A percentile compares a stretch with the other conserved stretches of the same genome.
Conservation (phyloP, 2,329 filamentous ascomycete species). For the Fusarium duplospermum region DNA sequence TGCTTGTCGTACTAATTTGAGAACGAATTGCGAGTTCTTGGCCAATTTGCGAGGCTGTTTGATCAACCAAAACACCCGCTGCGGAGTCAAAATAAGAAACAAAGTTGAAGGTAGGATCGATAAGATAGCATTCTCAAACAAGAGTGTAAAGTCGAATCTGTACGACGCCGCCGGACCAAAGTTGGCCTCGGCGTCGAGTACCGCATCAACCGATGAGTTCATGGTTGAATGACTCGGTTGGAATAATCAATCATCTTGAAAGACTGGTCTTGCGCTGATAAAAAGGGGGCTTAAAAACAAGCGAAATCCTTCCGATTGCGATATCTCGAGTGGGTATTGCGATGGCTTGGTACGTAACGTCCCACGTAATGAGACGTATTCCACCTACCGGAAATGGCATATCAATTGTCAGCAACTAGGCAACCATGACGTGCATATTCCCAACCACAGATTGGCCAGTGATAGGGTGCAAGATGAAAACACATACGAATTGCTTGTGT, state of each 20-base stretch:
- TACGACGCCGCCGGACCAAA: slow-evolving; percentile 12
- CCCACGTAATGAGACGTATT: neutral
- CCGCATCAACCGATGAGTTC: neutral
- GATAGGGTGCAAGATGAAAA: neutral
- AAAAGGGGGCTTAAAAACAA: neutral
- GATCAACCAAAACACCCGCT: slow-evolving; percentile 7
- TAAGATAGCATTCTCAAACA: slow-evolving; percentile 14
- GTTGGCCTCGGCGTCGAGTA: neutral
- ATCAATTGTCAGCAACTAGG: neutral
- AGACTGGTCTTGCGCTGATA: neutral
- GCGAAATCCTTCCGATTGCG: neutral
- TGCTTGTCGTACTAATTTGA: slow-evolving; percentile 5
- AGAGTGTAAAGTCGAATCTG: slow-evolving; percentile 22
- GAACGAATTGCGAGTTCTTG: slow-evolving; percentile 10
- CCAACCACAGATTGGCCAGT: neutral
- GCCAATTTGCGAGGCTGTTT: slow-evolving; percentile 4
- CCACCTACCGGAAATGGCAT: neutral
- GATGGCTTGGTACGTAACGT: neutral
- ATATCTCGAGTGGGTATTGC: neutral
- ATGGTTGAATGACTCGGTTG: neutral
- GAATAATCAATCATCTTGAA: neutral
- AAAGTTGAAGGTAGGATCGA: slow-evolving; percentile 17
- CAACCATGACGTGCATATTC: neutral
- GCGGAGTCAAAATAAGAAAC: slow-evolving; percentile 9
- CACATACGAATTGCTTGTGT: neutral